Evolutionary conservation across 2,329 filamentous ascomycete species (phyloP).

Genomic region (Hirsutella thompsonii): DNA sequence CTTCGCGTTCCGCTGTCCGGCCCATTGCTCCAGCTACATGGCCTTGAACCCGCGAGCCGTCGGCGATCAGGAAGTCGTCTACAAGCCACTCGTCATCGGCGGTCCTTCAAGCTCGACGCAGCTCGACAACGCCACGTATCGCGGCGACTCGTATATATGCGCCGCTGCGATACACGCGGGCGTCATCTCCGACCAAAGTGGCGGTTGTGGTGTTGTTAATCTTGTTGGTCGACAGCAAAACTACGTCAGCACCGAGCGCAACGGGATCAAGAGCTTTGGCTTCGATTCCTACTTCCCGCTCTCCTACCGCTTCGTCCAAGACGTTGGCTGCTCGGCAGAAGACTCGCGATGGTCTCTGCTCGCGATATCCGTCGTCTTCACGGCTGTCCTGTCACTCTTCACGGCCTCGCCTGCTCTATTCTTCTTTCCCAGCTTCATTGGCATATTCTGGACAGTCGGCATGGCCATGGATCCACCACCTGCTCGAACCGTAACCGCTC

Average conservation of each 20-base stretch:
- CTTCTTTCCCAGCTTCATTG: constrained; percentile 72
- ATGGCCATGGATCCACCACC: constrained; percentile 79
- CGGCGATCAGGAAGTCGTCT: constrained; percentile 53
- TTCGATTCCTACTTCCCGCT: constrained; percentile 89
- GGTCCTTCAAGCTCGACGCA: constrained; percentile 36
- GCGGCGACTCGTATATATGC: constrained; percentile 83
- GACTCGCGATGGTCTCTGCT: constrained; percentile 80
- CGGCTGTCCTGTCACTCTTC: constrained; percentile 66
- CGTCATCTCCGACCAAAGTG: constrained; percentile 54
- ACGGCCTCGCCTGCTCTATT: constrained; percentile 68
- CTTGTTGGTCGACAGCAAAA: constrained; percentile 55
- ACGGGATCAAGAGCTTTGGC: constrained; percentile 62
- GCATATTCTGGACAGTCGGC: constrained; percentile 80
- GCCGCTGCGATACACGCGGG: constrained; percentile 75
- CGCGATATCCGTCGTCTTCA: constrained; percentile 68
- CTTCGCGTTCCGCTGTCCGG: constrained; percentile 64
- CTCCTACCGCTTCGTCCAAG: constrained; percentile 63
- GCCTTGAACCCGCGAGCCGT: constrained; percentile 64
- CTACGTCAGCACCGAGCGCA: constrained; percentile 50
- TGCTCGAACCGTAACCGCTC: constrained; percentile 49
- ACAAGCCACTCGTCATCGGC: constrained; percentile 55
- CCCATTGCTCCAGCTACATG: constrained; percentile 52
- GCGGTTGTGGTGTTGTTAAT: constrained; percentile 72
- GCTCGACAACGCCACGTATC: constrained; percentile 48
- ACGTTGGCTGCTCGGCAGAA: constrained; percentile 52